Conservation (phyloP, 371 early-diverging fungal species). For the Mucor circinelloides region DNA sequence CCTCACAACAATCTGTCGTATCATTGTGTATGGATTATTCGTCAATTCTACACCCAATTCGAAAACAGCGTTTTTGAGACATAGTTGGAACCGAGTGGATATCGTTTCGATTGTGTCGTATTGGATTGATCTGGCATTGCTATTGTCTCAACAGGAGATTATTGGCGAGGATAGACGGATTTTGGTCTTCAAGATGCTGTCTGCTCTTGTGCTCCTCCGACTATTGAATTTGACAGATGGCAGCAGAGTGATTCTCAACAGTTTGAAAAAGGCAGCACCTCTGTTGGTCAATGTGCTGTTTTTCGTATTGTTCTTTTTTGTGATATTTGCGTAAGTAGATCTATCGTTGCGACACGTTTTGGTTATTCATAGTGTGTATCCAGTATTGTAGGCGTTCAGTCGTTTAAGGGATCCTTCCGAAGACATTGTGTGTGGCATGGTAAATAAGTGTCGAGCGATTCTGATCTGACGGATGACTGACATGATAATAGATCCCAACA, state of each 20-base stretch:
- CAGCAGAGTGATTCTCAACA: conserved; percentile 60
- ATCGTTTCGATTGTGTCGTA: conserved; percentile 59
- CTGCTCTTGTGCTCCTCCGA: conserved; percentile 59
- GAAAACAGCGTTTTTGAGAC: conserved; percentile 56
- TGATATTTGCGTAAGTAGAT: conserved; percentile 59
- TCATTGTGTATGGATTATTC: conserved; percentile 61
- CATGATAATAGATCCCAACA: conserved; percentile 32
- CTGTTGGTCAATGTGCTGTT: conserved; percentile 60
- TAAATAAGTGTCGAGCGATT: conserved; percentile 9
- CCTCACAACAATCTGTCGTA: conserved; percentile 44
- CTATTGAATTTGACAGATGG: conserved; percentile 66
- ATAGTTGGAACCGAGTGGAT: conserved; percentile 73
- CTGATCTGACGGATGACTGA: background rate
- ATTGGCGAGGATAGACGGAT: conserved; percentile 42
- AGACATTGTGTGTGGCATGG: conserved; percentile 64
- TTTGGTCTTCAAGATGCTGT: conserved; percentile 59
- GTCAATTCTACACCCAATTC: conserved; percentile 35
- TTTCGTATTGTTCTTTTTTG: conserved; percentile 67
- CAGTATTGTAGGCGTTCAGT: conserved; percentile 67
- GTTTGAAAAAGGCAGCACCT: conserved; percentile 66
- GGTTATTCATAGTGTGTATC: background rate
- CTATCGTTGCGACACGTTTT: background rate
- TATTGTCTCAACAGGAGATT: conserved; percentile 38
- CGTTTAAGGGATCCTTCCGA: conserved; percentile 67
- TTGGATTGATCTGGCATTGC: conserved; percentile 61